Evolutionary conservation across 1,284 basidiomycete genomes (phyloP), one percentile per base, ranked within the genome.

Genomic region (Cryptococcus sp.): DNA sequence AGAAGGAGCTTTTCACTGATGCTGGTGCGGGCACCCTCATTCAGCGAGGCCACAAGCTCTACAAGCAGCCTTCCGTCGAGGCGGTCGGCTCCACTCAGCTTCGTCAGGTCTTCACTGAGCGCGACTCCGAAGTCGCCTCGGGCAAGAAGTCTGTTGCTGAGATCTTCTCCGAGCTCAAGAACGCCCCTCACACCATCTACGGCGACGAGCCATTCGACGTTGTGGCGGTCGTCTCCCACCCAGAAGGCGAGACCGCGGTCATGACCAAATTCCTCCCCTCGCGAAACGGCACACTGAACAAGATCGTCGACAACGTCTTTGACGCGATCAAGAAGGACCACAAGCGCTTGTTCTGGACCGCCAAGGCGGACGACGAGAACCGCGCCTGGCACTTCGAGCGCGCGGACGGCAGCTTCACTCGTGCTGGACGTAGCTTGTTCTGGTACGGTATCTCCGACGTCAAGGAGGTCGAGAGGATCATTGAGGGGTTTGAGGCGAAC

Each of bases 1-100:
- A 99, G 79, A 94, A 95, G 81, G 96, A 99, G 81, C 88, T 99
- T 50, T 99, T 99, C 82, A 99, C 96, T 52, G 96, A 99, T 78
- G 92, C 87, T 58, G 95, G 96, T 60, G 96, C 96, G 10, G 96
- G 95, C 35, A 99, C 96, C 1, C 88, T 99, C 68, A 94, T 99
- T 73, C 91, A 94, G 62, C 88, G 96, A 51, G 95, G 95, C 27
- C 96, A 98, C 85, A 97, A 95, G 81, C 88, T 99, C 50, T 93
- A 94, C 86, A 92, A 90, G 80, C 87, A 94, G 78, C 80, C 83
- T 63, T 86, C 84, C 62, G 84, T 96, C 70, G 90, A 94, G 55
- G 85, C 85, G 50, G 86, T 97, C 50, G 94, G 94, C 39, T 86
- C 92, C 7, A 94, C 98, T 79, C 87, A 94, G 58, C 87, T 99